Base-by-base conservation (phyloP, 2,329 filamentous ascomycete genomes). In the Fusarium zealandicum region DNA sequence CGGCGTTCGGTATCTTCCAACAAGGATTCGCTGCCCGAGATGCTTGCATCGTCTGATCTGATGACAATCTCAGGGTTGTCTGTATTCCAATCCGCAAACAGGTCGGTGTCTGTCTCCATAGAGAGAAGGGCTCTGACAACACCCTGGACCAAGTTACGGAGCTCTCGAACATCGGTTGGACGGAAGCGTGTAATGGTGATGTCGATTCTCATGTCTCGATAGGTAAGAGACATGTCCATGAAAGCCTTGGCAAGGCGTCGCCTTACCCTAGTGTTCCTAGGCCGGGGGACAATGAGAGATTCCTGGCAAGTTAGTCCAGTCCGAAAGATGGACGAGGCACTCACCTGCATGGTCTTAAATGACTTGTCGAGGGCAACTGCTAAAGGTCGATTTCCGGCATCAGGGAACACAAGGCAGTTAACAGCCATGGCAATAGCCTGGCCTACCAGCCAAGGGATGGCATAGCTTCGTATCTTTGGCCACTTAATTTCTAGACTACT, bases 181-280 rank as follows among this genome's bases (percentile, higher is more conserved):
- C 69, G 70, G 51, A 85, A 82, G 1, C 78, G 74, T 1, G 81
- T 83, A 4, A 85, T 69, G 2, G 82, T 81, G n/a, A 84, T 75
- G 47, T 85, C 83, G 45, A 84, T 76, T 11, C 76, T 75, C 53
- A 86, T 76, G 60, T 86, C 83, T 66, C 83, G 76, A 54, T 82
- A 79, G 2, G 79, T 79, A 56, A 82, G 75, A 12, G 83, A 84
- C 47, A 86, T 73, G 51, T 82, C 77, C 53, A 85, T 81, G 52
- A 84, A 84, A 1, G 78, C 76, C 54, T 76, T 77, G 5, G 78
- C 76, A 14, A 86, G 70, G 31, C 75, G 72, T 36, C 79, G 74
- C 27, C 79, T 76, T 4, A 56, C 73, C 39, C 64, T 64, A 3
- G 59, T 65, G 38, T 72, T 67, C 42, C 65, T 67, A 2, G 67